These are phyloP conservation scores for Salix dunnii DNA, from an alignment of 345 rosid genomes.

Conservation along the genomic window DNA sequence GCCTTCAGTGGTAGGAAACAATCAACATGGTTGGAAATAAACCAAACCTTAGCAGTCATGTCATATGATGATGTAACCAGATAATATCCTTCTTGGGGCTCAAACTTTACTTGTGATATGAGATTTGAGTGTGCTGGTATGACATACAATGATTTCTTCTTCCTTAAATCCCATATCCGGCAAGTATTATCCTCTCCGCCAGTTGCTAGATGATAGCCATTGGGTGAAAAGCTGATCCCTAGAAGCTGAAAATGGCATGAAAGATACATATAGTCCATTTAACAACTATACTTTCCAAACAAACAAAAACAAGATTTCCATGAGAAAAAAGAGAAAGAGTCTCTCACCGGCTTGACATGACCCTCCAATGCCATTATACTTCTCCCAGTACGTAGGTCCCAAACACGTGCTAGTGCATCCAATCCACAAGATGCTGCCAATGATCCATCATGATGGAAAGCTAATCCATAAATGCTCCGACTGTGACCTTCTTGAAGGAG, in stretches of 20 bases:
- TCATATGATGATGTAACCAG: conserved; percentile 91
- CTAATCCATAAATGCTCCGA: conserved; percentile 81
- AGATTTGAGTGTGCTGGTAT: conserved; percentile 97
- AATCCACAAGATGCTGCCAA: conserved; percentile 85
- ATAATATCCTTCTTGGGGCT: conserved; percentile 94
- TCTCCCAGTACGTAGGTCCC: conserved; percentile 98
- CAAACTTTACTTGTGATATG: conserved; percentile 83
- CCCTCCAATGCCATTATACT: conserved; percentile 86
- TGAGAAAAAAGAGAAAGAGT: background rate
- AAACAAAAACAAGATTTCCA: background rate
- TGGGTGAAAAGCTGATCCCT: conserved; percentile 83
- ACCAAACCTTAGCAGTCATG: conserved; percentile 75
- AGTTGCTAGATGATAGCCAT: conserved; percentile 93
- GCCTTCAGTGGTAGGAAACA: background rate
- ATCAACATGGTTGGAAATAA: conserved; percentile 3
- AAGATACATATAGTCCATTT: conserved; percentile 8
- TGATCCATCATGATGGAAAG: conserved; percentile 93
- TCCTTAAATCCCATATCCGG: conserved; percentile 92
- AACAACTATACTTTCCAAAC: background rate
- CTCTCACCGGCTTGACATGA: conserved; percentile 86
- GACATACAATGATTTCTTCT: conserved; percentile 66
- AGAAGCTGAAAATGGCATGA: conserved; percentile 55
- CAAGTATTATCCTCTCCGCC: conserved; percentile 97
- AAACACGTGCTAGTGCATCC: conserved; percentile 87
- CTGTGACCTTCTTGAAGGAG: conserved; percentile 98